Base-by-base conservation (phyloP, 1,284 basidiomycete genomes). In the Sanghuangporus sanghuang region DNA sequence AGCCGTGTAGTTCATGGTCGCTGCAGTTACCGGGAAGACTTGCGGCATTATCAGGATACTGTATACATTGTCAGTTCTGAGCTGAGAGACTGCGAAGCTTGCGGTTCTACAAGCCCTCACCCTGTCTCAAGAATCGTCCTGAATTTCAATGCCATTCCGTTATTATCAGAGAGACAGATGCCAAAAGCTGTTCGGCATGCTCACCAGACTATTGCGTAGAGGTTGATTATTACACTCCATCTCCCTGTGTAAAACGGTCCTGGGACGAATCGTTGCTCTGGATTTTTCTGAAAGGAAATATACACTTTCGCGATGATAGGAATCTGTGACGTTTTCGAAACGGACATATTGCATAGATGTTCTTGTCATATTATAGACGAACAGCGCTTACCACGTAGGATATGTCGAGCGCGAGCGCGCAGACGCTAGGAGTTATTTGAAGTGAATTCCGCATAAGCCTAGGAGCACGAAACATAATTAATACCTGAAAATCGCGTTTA, bases 11-110 rank as follows among this genome's bases (percentile, higher is more conserved):
- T 69, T 69, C 68, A 69, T 69, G 7, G 68, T 69, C n/a, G 52
- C 35, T 18, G 66, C 62, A 38, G 63, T 68, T 2, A 69, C 66
- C 7, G 68, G 68, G 36, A 63, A 64, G 7, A 69, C 66, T 62
- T 69, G 68, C 3, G 68, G 68, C 68, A 69, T 69, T 46, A 68
- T 67, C 39, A 69, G 52, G 27, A 69, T 64, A 2, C 67, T 68
- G 38, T 1, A 21, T 16, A 21, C 18, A 58, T 35, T 21, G 21
- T 11, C 11, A 38, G 32, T n/a, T 42, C n/a, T 42, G 7, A 42
- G 3, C n/a, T n/a, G 40, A 42, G 40, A 11, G 11, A n/a, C 40
- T 42, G 2, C 23, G 40, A n/a, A 42, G 11, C n/a, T 42, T n/a
- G n/a, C 18, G n/a, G 5, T 32, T 32, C 5, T 32, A 32, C 27